Conservation (phyloP, 352 stramenopile genomes). For the Globisporangium cystogenes region DNA sequence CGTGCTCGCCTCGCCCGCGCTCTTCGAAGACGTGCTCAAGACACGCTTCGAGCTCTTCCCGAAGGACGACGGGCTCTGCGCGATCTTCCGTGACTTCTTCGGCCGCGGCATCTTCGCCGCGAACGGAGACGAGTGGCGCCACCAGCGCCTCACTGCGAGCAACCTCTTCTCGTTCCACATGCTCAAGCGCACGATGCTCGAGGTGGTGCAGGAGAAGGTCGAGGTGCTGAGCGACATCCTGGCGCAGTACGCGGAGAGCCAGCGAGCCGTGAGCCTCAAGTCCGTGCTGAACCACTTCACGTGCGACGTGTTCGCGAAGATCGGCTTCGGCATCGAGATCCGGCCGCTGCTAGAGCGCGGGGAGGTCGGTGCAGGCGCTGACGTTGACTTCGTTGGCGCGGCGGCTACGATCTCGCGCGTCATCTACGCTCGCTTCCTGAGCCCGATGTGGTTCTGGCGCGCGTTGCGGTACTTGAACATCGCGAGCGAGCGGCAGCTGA, state of each 20-base stretch:
- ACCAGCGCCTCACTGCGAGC: constrained; percentile 68
- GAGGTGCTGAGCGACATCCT: constrained; percentile 11
- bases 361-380: no score
- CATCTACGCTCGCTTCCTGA: no score
- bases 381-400: no score
- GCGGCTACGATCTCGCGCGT: no score
- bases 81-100: constrained; percentile 44
- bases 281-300: constrained; percentile 34
- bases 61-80: constrained; percentile 37
- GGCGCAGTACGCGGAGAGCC: no score
- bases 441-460: no score
- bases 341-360: no score
- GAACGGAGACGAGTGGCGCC: constrained; percentile 35
- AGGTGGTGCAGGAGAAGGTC: constrained; percentile 14
- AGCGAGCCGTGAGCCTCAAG: no score
- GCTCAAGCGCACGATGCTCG: constrained; percentile 22
- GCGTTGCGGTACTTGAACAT: no score
- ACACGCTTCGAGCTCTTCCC: constrained; percentile 50
- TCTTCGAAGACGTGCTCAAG: constrained; percentile 34
- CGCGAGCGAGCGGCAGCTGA: no score
- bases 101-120: constrained; percentile 52
- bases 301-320: constrained; percentile 50
- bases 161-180: constrained; percentile 78
- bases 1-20: no score
- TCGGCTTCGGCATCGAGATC: constrained; percentile 51